Percentiles rank a stretch among this genome's conserved stretches.
Evolutionary conservation across 2,329 filamentous ascomycete genomes (phyloP).

Genomic region (Colletotrichum sp.): DNA sequence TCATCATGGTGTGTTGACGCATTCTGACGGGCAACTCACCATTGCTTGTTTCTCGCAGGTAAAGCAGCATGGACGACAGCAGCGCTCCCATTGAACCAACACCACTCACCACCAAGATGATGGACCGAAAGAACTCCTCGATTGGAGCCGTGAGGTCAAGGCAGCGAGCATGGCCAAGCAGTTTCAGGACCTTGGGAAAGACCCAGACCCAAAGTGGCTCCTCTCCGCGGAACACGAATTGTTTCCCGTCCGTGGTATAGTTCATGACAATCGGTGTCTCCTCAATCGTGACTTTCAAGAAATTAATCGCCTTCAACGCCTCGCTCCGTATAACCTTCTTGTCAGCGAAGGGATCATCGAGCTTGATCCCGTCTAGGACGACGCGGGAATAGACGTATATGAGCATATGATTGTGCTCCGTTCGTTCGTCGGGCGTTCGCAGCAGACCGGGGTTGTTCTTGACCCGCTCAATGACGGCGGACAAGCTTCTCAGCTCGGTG

Average conservation of each 20-base stretch:
- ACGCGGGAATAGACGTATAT: slow-evolving; percentile 84
- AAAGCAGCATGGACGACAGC: slow-evolving; percentile 47
- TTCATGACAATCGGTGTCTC: slow-evolving; percentile 76
- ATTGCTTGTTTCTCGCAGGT: slow-evolving; percentile 53
- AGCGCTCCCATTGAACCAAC: slow-evolving; percentile 54
- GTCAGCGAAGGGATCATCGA: slow-evolving; percentile 72
- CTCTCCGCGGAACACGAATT: slow-evolving; percentile 56
- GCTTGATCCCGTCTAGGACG: slow-evolving; percentile 72
- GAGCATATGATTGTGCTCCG: slow-evolving; percentile 82
- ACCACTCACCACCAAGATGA: slow-evolving; percentile 50
- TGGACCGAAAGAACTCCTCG: slow-evolving; percentile 55
- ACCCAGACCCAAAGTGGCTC: slow-evolving; percentile 72
- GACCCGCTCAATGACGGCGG: slow-evolving; percentile 59
- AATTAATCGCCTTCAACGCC: slow-evolving; percentile 75
- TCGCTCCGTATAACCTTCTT: slow-evolving; percentile 60
- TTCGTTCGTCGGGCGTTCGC: slow-evolving; percentile 67
- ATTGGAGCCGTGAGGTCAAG: slow-evolving; percentile 54
- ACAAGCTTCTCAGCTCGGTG: slow-evolving; percentile 76
- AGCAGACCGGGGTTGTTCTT: slow-evolving; percentile 59
- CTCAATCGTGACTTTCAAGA: slow-evolving; percentile 75
- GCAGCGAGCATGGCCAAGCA: slow-evolving; percentile 59
- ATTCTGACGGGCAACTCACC: slow-evolving; percentile 39
- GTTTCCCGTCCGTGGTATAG: slow-evolving; percentile 42
- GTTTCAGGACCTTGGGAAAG: slow-evolving; percentile 60
- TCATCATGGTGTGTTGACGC: not conserved